Conservation (phyloP, 2,329 filamentous ascomycete species). For the Hymenoscyphus fraxineus region DNA sequence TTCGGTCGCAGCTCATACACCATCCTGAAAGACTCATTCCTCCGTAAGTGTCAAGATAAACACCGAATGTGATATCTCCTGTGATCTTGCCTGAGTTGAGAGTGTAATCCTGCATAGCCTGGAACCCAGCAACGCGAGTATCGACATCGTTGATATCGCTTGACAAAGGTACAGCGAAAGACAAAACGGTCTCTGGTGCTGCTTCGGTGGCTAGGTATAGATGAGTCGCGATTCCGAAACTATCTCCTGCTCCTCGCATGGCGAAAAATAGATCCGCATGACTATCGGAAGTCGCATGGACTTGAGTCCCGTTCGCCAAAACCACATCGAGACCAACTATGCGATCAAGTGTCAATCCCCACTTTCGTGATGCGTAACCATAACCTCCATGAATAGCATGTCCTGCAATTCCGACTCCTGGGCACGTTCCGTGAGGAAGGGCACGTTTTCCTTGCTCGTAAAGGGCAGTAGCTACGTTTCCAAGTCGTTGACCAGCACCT, state of each 20-base stretch:
- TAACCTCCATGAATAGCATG: slow-evolving; percentile 47
- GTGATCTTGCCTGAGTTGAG: slow-evolving; percentile 40
- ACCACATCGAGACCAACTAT: slow-evolving; percentile 48
- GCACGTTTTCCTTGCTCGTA: slow-evolving; percentile 37
- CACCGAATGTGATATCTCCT: slow-evolving; percentile 39
- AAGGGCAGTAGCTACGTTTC: slow-evolving; percentile 40
- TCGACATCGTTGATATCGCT: slow-evolving; percentile 18
- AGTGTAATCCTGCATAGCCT: slow-evolving; percentile 40
- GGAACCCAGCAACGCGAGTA: slow-evolving; percentile 32
- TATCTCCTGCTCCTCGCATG: slow-evolving; percentile 36
- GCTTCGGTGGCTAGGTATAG: slow-evolving; percentile 22
- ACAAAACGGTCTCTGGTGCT: slow-evolving; percentile 11
- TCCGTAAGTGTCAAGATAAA: slow-evolving; percentile 38
- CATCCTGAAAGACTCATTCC: slow-evolving; percentile 38
- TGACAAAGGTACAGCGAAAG: slow-evolving; percentile 13
- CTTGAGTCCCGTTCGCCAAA: slow-evolving; percentile 34
- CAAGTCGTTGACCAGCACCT: slow-evolving; percentile 40
- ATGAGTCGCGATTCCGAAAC: slow-evolving; percentile 36
- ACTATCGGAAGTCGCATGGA: slow-evolving; percentile 26
- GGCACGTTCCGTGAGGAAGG: slow-evolving; percentile 44
- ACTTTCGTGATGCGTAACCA: slow-evolving; percentile 43
- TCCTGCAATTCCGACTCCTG: slow-evolving; percentile 44
- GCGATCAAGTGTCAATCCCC: slow-evolving; percentile 49
- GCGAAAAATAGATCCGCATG: slow-evolving; percentile 35
- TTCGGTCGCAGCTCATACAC: slow-evolving; percentile 37